Percentiles rank a stretch among this genome's conserved stretches.
These are phyloP conservation scores for Kodamaea alishanica DNA, from an alignment of 1,139 yeast species.

Conservation along the genomic window DNA sequence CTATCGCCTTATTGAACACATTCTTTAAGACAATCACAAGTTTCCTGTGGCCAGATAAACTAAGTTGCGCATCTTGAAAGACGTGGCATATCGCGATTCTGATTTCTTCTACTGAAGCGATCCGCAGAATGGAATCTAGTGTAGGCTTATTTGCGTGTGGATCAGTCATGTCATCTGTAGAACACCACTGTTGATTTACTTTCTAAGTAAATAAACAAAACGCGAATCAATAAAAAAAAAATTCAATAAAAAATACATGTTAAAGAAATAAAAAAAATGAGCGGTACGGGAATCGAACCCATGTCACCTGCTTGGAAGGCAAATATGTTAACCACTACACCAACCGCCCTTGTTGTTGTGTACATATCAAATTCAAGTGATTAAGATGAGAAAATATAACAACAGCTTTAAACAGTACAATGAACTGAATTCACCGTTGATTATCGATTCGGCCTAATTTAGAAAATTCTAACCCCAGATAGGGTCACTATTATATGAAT, in stretches of 20 bases:
- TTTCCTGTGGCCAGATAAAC: slow-evolving; percentile 74
- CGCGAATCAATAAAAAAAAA: not conserved
- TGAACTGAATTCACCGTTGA: too few relatives aligned
- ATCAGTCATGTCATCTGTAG: slow-evolving; percentile 1
- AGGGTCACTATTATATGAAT: too few relatives aligned
- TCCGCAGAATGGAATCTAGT: slow-evolving; percentile 19
- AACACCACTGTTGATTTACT: not conserved
- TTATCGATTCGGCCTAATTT: too few relatives aligned
- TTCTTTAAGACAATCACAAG: slow-evolving; percentile 61
- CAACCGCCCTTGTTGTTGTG: slow-evolving; percentile 39
- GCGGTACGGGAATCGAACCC: slow-evolving; percentile 84
- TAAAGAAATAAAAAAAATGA: slow-evolving; percentile 35
- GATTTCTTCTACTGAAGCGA: slow-evolving; percentile 27
- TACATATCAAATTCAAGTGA: too few relatives aligned
- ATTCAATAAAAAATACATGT: slow-evolving; percentile 3
- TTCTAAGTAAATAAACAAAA: not conserved
- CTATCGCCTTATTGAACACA: slow-evolving; percentile 54
- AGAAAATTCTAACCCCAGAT: too few relatives aligned
- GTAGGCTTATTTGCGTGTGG: slow-evolving; percentile 10
- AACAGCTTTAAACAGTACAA: not conserved
- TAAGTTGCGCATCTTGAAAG: slow-evolving; percentile 76
- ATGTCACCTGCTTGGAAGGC: slow-evolving; percentile 82
- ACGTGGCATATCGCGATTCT: slow-evolving; percentile 55
- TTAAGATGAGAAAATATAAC: too few relatives aligned
- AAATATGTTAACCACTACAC: slow-evolving; percentile 52